phyloP scores from a whole-genome alignment of 352 stramenopile species.

The Pythium brachiatum region DNA sequence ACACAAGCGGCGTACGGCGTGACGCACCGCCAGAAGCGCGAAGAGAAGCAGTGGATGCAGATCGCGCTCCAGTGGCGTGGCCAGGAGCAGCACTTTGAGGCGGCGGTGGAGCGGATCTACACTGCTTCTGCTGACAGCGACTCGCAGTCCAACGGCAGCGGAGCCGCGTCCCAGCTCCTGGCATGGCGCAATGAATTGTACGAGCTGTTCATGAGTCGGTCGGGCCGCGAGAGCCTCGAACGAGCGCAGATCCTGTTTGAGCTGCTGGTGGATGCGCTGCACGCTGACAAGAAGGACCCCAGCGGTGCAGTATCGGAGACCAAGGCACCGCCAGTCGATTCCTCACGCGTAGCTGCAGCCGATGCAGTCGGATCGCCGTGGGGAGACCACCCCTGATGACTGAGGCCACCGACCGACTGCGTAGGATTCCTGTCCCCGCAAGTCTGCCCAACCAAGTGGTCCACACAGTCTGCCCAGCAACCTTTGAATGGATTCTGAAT shows the following conservation, averaged over 20 bases:
- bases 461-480: too few species aligned
- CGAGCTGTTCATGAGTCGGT: constrained; percentile 41
- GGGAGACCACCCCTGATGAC: too few species aligned
- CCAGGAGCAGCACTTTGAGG: constrained; percentile 52
- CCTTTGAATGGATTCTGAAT: constrained; percentile 5
- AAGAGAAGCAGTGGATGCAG: constrained; percentile 45
- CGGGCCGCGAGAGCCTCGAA: constrained; percentile 27
- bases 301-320: neutral
- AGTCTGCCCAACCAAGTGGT: too few species aligned
- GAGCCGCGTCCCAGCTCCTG: constrained; percentile 34
- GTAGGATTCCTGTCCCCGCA: too few species aligned
- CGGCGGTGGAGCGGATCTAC: constrained; percentile 45
- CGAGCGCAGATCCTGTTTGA: constrained; percentile 24
- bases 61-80: constrained; percentile 57
- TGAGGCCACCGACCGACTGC: too few species aligned
- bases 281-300: neutral
- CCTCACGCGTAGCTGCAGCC: neutral
- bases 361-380: constrained; percentile 14
- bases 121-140: constrained; percentile 7
- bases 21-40: constrained; percentile 30
- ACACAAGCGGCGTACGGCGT: constrained; percentile 3
- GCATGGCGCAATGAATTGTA: constrained; percentile 56
- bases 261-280: neutral
- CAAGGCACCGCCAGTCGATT: neutral
- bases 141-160: constrained; percentile 2